phyloP scores from a whole-genome alignment of 2,329 filamentous ascomycete species.

The Didymella keratinophila region DNA sequence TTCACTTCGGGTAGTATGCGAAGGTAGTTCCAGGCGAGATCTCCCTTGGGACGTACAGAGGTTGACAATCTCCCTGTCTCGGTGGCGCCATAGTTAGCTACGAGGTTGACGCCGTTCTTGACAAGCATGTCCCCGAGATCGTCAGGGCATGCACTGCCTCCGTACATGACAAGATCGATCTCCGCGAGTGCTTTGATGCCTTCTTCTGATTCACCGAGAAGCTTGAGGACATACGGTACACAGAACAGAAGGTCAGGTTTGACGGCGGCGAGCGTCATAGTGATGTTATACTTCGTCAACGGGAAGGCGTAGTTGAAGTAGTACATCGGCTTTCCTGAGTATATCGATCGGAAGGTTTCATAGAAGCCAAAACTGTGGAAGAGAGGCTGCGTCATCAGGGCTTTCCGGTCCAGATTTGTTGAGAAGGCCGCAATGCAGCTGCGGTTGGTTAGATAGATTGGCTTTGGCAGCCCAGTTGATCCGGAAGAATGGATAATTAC shows the following conservation, averaged over 20 bases:
- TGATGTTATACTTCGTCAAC: slow-evolving; percentile 31
- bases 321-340: slow-evolving; percentile 36
- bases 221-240: slow-evolving; percentile 70
- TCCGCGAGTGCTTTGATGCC: slow-evolving; percentile 59
- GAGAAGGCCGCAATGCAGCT: slow-evolving; percentile 34
- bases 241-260: slow-evolving; percentile 64
- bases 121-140: slow-evolving; percentile 64
- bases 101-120: slow-evolving; percentile 62
- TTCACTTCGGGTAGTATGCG: slow-evolving; percentile 52
- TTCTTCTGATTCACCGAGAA: slow-evolving; percentile 65
- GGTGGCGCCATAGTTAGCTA: slow-evolving; percentile 66
- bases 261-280: slow-evolving; percentile 23
- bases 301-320: slow-evolving; percentile 35
- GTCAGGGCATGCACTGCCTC: slow-evolving; percentile 66
- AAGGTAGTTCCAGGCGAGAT: slow-evolving; percentile 70
- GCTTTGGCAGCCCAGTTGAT: slow-evolving; percentile 69
- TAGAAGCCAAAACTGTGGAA: slow-evolving; percentile 40
- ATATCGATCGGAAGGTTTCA: slow-evolving; percentile 35
- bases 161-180: slow-evolving; percentile 64
- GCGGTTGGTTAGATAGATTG: slow-evolving; percentile 66
- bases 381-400: slow-evolving; percentile 34
- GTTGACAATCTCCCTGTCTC: slow-evolving; percentile 70
- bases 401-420: slow-evolving; percentile 29
- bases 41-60: slow-evolving; percentile 61
- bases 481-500: slow-evolving; percentile 60